Conservation (phyloP, 2,329 filamentous ascomycete genomes). For the Penicillium brevicompactum region DNA sequence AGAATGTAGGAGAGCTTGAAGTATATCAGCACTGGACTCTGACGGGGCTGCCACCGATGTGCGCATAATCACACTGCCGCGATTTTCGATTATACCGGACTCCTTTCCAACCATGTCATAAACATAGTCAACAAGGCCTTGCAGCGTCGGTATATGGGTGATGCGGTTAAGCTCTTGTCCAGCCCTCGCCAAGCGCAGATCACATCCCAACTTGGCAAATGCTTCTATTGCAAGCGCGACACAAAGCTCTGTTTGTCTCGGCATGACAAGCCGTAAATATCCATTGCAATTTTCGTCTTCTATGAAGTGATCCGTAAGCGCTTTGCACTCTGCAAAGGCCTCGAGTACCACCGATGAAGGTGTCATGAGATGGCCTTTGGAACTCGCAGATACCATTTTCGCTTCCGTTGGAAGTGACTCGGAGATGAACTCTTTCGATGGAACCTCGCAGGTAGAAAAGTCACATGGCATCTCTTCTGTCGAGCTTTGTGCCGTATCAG, state of each 20-base stretch:
- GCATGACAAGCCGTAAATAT: conserved; percentile 30
- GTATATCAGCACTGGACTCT: neutral
- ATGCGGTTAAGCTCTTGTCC: conserved; percentile 20
- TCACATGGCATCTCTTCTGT: neutral
- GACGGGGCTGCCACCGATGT: neutral
- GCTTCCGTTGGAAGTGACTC: neutral
- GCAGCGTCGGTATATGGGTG: neutral
- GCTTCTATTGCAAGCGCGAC: conserved; percentile 33
- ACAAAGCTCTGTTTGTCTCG: conserved; percentile 26
- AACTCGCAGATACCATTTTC: neutral
- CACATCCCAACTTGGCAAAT: conserved; percentile 37
- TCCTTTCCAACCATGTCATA: conserved; percentile 38
- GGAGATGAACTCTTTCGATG: neutral
- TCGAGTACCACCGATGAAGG: conserved; percentile 23
- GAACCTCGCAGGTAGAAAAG: neutral
- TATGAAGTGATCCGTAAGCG: conserved; percentile 33
- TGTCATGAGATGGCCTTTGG: neutral
- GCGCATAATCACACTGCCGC: conserved; percentile 8
- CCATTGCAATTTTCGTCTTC: conserved; percentile 20
- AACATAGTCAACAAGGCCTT: conserved; percentile 33
- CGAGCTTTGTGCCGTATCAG: neutral
- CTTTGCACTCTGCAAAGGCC: conserved; percentile 30
- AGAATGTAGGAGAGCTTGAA: neutral
- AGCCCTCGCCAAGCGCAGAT: conserved; percentile 20
- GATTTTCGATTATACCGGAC: conserved; percentile 32